Conservation (phyloP, 2,329 filamentous ascomycete genomes). For the Lasiodiplodia sp. region DNA sequence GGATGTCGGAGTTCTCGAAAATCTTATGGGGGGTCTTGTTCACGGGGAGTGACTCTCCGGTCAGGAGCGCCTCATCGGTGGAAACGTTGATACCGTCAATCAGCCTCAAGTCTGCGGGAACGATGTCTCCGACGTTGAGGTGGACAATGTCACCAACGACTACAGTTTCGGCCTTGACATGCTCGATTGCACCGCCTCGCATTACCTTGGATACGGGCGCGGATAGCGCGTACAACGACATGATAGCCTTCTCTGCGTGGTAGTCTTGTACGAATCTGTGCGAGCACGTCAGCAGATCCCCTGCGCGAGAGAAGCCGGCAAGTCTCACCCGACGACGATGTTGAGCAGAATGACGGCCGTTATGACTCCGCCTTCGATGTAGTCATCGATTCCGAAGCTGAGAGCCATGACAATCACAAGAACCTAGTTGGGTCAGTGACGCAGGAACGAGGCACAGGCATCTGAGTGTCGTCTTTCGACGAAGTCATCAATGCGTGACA, state of each 20-base stretch:
- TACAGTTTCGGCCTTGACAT: slow-evolving; percentile 47
- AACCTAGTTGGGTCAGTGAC: slow-evolving; percentile 57
- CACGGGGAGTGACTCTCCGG: slow-evolving; percentile 75
- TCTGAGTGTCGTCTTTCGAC: slow-evolving; percentile 23
- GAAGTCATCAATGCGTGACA: slow-evolving; percentile 15
- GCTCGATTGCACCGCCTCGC: slow-evolving; percentile 44
- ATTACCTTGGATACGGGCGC: slow-evolving; percentile 49
- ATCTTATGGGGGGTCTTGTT: slow-evolving; percentile 66
- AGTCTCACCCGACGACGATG: slow-evolving; percentile 65
- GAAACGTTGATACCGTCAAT: slow-evolving; percentile 75
- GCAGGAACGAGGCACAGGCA: slow-evolving; percentile 17
- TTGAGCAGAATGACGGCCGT: slow-evolving; percentile 71
- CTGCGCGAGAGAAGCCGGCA: not conserved
- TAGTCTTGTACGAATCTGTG: slow-evolving; percentile 58
- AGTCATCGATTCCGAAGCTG: slow-evolving; percentile 69
- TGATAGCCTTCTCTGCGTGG: slow-evolving; percentile 51
- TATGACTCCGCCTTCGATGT: slow-evolving; percentile 69
- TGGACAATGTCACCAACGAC: slow-evolving; percentile 50
- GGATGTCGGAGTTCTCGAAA: slow-evolving; percentile 60
- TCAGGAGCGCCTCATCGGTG: slow-evolving; percentile 77
- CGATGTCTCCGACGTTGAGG: slow-evolving; percentile 63
- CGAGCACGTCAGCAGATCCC: slow-evolving; percentile 32
- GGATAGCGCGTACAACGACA: slow-evolving; percentile 50
- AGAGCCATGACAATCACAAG: slow-evolving; percentile 77
- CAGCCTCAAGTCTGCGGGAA: slow-evolving; percentile 70